These are phyloP conservation scores for Nicotiana sylvestris DNA, from an alignment of 257 asterid species.

Conservation along the genomic window DNA sequence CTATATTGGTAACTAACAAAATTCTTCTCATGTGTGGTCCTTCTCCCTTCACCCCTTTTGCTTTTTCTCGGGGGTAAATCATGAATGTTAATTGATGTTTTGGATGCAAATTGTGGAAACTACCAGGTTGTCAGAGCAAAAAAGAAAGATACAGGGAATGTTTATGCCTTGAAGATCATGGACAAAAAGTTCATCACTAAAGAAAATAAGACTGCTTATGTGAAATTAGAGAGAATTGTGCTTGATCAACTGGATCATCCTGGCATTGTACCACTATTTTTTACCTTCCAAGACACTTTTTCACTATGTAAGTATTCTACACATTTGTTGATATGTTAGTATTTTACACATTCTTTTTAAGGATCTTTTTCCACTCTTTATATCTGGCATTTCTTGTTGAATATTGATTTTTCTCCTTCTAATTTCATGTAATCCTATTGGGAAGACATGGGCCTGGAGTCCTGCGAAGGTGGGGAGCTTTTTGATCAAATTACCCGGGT, in stretches of 20 bases:
- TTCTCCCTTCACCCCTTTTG: neutral
- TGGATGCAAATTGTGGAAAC: neutral
- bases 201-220: slow-evolving; percentile 97
- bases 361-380: neutral
- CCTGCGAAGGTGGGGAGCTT: slow-evolving; percentile 99
- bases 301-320: slow-evolving; percentile 71
- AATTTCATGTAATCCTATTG: slow-evolving; percentile 23
- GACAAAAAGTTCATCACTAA: slow-evolving; percentile 94
- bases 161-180: slow-evolving; percentile 97
- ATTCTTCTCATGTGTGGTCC: neutral
- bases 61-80: neutral
- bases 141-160: slow-evolving; percentile 82
- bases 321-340: neutral
- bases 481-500: slow-evolving; percentile 97
- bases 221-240: slow-evolving; percentile 90
- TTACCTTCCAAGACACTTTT: slow-evolving; percentile 88
- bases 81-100: neutral
- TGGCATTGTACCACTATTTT: slow-evolving; percentile 80
- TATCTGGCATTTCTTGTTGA: slow-evolving; percentile 2
- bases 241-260: slow-evolving; percentile 98
- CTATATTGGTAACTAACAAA: neutral
- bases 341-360: neutral
- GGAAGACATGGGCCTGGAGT: slow-evolving; percentile 96
- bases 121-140: slow-evolving; percentile 90
- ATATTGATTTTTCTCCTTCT: slow-evolving; percentile 8